Evolutionary conservation across 257 asterid genomes (phyloP), one percentile per base, ranked within the genome.

Genomic region (Solanum ossicruentum): DNA sequence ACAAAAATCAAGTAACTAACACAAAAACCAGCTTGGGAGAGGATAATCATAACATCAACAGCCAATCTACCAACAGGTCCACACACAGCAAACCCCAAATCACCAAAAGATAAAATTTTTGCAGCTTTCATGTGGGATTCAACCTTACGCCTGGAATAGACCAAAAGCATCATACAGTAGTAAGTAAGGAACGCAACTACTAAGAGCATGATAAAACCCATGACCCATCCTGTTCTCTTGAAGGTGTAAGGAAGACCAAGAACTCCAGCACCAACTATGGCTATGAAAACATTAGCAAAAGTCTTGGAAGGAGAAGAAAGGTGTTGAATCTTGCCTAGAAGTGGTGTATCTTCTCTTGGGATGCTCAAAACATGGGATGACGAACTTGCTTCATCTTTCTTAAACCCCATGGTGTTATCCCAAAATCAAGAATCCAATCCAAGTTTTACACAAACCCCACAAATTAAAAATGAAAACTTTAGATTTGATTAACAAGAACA

Each of bases 231-330:
- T 7, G 98, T 96, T 83, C 93, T 95, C 94, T 91, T 96, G 91
- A 94, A 96, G 0, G 96, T 92, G 84, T 96, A 96, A 12, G 99
- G 99, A 6, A 96, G 93, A 83, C 98, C 96, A 67, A 94, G 97
- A 56, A 94, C 99, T 10, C 99, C 98, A 67, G 98, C 98, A 16
- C 98, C 98, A 81, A 93, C 98, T 63, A 96, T 90, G 81, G 98
- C 88, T 47, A 94, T 92, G 86, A 96, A 94, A 54, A 96, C 94
- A 23, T 93, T 96, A 45, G 98, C 98, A 87, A 92, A 93, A 21
- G 99, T 93, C 87, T 96, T 96, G 84, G 91, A 85, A 15, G 88
- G 93, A 26, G 99, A 94, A 23, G 99, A 94, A 4, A 88, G 90
- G 17, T 89, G 92, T 36, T 82, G 83, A 47, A 57, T 85, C 80